Conservation (phyloP, 2,329 filamentous ascomycete genomes). For the Endothia cerciana region DNA sequence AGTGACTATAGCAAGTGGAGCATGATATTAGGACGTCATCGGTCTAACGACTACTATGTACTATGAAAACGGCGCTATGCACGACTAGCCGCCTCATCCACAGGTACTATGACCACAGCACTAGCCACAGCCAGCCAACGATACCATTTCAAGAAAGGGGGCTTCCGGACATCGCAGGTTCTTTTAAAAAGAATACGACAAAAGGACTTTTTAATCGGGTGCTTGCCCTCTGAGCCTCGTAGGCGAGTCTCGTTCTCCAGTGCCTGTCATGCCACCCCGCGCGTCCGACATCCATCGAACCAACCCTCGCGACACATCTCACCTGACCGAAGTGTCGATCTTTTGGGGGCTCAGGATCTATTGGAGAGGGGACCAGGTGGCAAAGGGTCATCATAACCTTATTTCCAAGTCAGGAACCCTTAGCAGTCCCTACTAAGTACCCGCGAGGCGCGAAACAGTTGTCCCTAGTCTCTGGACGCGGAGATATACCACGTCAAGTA, state of each 20-base stretch:
- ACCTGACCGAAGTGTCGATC: too few relatives aligned
- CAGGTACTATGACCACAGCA: background rate
- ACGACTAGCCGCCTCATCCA: constrained; percentile 16
- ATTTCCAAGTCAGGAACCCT: too few relatives aligned
- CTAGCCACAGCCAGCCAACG: constrained; percentile 8
- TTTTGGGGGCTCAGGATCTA: background rate
- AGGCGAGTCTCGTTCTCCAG: too few relatives aligned
- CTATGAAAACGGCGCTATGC: background rate
- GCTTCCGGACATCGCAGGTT: background rate
- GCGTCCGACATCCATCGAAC: too few relatives aligned
- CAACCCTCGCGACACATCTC: too few relatives aligned
- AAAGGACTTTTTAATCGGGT: background rate
- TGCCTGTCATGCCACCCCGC: too few relatives aligned
- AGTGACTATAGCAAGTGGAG: background rate
- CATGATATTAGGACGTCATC: background rate
- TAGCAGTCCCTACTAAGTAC: background rate
- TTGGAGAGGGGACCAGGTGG: too few relatives aligned
- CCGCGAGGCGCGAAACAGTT: background rate
- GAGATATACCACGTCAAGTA: background rate
- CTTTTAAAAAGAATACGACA: background rate
- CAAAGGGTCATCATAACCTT: background rate
- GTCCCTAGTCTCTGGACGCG: background rate
- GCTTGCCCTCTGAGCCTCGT: too few relatives aligned
- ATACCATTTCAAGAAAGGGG: background rate
- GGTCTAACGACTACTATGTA: background rate